These are phyloP conservation scores for Gossypium thurberi DNA, from an alignment of 345 rosid genomes.

Conservation along the genomic window DNA sequence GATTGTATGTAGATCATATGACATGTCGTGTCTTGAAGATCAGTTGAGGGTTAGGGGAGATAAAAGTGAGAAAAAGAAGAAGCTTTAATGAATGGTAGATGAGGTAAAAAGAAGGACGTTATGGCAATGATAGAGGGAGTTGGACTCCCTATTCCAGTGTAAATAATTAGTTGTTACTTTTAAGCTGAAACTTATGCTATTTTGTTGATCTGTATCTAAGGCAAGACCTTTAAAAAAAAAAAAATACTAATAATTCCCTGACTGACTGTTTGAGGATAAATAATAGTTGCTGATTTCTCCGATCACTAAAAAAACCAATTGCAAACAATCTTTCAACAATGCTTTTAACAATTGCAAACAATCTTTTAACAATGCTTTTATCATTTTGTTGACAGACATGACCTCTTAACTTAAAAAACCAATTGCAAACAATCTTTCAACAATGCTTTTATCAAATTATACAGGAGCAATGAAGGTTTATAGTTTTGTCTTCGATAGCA, in stretches of 20 bases:
- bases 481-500: neutral
- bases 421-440: neutral
- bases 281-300: neutral
- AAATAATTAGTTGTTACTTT: neutral
- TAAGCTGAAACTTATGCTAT: neutral
- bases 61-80: neutral
- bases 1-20: neutral
- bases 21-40: neutral
- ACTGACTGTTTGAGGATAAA: neutral
- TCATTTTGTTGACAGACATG: neutral
- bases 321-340: neutral
- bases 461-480: neutral
- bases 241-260: neutral
- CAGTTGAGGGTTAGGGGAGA: neutral
- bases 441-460: neutral
- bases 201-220: neutral
- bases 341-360: neutral
- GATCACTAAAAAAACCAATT: neutral
- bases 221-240: neutral
- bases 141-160: neutral
- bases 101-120: neutral
- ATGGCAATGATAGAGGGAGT: neutral
- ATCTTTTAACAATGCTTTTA: neutral
- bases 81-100: neutral
- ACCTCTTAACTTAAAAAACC: neutral